Conservation (phyloP, 768 basidiomycete species). For the Cystofilobasidium capitatum region DNA sequence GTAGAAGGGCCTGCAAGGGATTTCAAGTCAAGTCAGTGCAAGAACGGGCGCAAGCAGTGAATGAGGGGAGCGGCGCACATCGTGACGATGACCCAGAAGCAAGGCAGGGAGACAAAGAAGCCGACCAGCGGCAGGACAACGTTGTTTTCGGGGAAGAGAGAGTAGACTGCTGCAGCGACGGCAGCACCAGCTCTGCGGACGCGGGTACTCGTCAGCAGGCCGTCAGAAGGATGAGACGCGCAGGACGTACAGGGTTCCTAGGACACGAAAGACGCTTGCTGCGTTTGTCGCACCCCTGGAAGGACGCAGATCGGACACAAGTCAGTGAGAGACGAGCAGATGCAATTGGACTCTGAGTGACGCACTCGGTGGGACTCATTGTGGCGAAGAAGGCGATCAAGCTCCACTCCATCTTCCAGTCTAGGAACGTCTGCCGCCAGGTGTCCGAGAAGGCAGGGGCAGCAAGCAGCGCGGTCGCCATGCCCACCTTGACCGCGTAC, state of each 20-base stretch:
- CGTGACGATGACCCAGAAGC: conserved; percentile 80
- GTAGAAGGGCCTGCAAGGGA: conserved; percentile 48
- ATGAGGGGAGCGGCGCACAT: too few species aligned
- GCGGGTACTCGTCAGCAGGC: not conserved
- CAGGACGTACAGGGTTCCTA: conserved; percentile 66
- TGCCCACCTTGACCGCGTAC: conserved; percentile 43
- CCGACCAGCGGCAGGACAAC: conserved; percentile 69
- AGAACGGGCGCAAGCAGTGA: too few species aligned
- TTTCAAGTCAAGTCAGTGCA: conserved; percentile 22
- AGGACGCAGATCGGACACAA: not conserved
- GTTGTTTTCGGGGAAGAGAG: conserved; percentile 65
- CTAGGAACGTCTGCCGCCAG: conserved; percentile 66
- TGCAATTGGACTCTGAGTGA: too few species aligned
- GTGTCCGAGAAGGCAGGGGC: conserved; percentile 76
- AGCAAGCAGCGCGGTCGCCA: conserved; percentile 66
- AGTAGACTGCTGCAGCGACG: conserved; percentile 62
- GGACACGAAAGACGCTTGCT: conserved; percentile 66
- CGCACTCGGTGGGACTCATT: conserved; percentile 18
- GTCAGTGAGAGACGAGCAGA: not conserved
- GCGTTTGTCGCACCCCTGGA: conserved; percentile 62
- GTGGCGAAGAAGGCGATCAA: conserved; percentile 54
- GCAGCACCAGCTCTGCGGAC: conserved; percentile 59
- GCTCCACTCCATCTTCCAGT: conserved; percentile 89
- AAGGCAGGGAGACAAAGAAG: conserved; percentile 75
- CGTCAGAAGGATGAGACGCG: not conserved